phyloP scores from a whole-genome alignment of 768 basidiomycete genomes.

The Imleria badia region DNA sequence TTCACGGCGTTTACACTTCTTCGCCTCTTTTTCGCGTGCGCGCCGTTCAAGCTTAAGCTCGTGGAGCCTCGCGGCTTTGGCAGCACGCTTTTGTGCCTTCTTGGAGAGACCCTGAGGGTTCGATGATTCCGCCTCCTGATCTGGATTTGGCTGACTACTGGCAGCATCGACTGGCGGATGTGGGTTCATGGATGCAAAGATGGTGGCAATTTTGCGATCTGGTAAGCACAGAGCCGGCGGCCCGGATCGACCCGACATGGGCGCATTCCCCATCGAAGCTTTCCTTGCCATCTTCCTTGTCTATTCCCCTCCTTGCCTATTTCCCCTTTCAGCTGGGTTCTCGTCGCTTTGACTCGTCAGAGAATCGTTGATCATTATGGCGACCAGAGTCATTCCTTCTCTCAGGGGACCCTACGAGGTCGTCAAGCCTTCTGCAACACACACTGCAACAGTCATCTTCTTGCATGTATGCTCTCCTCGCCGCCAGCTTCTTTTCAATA shows the following conservation, averaged over 20 bases:
- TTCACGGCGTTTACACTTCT: conserved; percentile 68
- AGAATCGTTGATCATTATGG: conserved; percentile 8
- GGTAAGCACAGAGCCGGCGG: conserved; percentile 12
- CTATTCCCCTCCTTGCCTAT: too few species aligned
- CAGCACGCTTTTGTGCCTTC: conserved; percentile 73
- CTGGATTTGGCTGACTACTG: conserved; percentile 14
- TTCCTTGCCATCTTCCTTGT: too few species aligned
- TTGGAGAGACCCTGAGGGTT: conserved; percentile 56
- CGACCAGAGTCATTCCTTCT: conserved; percentile 20
- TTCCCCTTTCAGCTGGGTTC: background rate
- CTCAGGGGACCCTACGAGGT: conserved; percentile 40
- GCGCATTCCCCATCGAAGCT: background rate
- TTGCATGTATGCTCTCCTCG: conserved; percentile 62
- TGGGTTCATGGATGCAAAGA: conserved; percentile 19
- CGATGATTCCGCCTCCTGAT: conserved; percentile 11
- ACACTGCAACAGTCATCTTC: conserved; percentile 88
- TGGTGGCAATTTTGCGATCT: conserved; percentile 1
- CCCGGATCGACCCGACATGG: conserved; percentile 25
- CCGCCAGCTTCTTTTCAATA: background rate
- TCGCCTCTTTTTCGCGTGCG: conserved; percentile 72
- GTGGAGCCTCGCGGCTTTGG: conserved; percentile 65
- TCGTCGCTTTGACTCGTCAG: background rate
- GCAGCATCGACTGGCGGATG: conserved; percentile 9
- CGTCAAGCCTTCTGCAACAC: conserved; percentile 55
- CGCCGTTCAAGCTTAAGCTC: conserved; percentile 72